Base-by-base conservation (phyloP, 1,139 yeast genomes). In the Petasospora fabianii region DNA sequence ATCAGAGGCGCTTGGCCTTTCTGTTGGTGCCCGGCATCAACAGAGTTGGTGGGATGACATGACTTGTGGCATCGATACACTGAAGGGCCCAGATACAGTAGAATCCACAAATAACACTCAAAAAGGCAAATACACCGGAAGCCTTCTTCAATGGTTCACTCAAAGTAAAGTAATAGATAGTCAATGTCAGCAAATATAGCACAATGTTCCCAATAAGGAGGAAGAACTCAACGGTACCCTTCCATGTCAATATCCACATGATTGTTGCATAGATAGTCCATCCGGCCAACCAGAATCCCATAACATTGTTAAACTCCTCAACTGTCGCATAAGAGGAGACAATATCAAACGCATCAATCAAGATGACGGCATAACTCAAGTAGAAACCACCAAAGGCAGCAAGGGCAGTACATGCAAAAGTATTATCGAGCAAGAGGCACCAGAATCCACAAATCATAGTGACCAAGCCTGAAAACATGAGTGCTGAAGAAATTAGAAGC, bases 311-410 rank as follows among this genome's bases (percentile, higher is more conserved):
- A 36, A 76, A 65, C 36, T 69, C 74, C 7, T 64, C 64, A 1
- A 65, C 59, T 2, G 65, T 64, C 39, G 75, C 62, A 50, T 81
- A 82, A 7, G 78, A 71, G 3, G 66, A 61, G 2, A 62, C 55
- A 39, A 79, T 70, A 12, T 77, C 80, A 58, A 81, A 81, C 33
- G 69, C 65, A 35, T 76, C 72, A 41, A 77, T 62, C 42, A 75
- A 59, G 31, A 81, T 69, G 30, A 80, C 75, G 20, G 82, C 80
- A 56, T 73, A 81, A 17, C 81, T 65, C 41, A 82, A 64, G 86
- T 90, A 84, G 61, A 82, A 84, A 9, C 84, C 86, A 38, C 90
- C 90, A 56, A 80, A 84, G 41, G 83, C 75, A 36, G 79, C 66
- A 56, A 84, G 75, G 9, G 80, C 83, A 27, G 80, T 75, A 53